Evolutionary conservation across 306 rosid species (phyloP), one percentile per base, ranked within the genome.

Genomic region (Medicago lupulina): DNA sequence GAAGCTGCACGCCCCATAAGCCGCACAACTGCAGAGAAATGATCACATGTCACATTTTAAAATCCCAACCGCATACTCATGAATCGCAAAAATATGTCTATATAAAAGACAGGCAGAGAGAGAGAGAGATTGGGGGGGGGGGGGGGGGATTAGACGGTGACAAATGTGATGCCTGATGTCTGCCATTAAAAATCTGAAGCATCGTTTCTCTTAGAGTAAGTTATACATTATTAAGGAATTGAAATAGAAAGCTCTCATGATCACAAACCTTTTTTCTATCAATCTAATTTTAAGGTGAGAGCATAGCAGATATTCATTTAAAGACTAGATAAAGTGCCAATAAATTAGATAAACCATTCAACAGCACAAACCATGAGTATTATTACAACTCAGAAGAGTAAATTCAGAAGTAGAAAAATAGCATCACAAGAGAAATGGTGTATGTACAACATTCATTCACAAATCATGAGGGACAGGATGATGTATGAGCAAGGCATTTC

Each of bases 1-100:
- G 99, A 96, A 82, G 99, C 99, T n/a, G 99, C 99, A 84, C 99
- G 99, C 55, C 99, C 99, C 99, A 96, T 96, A 78, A 96, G 98
- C 82, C 99, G 84, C 62, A 96, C 99, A 89, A 96, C 99, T 96
- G 96, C 88, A 85, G 71, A 82, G 25, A 81, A 34, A 76, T 55
- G 63, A 60, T 69, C 10, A 9, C 15, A 71, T 54, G 41, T 54
- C 14, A 63, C 41, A 34, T 36, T 55, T 71, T 39, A 40, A 43
- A 76, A 75, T 7, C 39, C 39, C 49, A 39, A 17, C 4, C 5
- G 18, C 12, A 40, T 16, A 41, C 23, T 17, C 38, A 66, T 40
- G 28, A 8, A 47, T 47, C 53, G n/a, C 7, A 47, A 47, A 7
- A 1, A 21, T 34, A 40, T 66, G 17, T 58, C 7, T 31, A 6